Base-by-base conservation (phyloP, 73 alveolate genomes). In the Tetrahymena borealis region DNA sequence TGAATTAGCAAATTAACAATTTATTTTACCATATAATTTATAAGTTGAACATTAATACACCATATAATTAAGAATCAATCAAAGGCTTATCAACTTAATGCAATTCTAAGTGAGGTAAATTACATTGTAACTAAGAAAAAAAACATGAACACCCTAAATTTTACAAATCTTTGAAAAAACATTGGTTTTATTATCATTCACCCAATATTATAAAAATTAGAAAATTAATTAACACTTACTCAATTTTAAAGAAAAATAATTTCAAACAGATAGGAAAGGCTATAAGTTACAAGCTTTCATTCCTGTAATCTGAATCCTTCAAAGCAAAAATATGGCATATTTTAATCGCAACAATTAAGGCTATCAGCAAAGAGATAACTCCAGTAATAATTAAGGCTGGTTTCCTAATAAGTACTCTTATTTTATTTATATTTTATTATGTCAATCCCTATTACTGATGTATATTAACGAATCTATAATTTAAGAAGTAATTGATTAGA, bases 231-330 rank as follows among this genome's bases (percentile, higher is more conserved):
- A 60, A 60, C 36, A 60, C 85, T 60, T 60, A 60, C 85, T 60
- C 85, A n/a, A n/a, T 60, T 60, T 60, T 35, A 60, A 60, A 60
- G 85, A 60, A 35, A 60, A 60, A 60, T 60, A 24, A 60, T 60
- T 60, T 60, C 85, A 60, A 60, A 60, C 85, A 60, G 85, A 60
- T 60, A 60, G 85, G 85, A 60, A 60, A 60, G 85, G 85, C 85
- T 60, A 60, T 60, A 3, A 24, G n/a, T 24, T 15, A 15, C n/a
- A 60, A 60, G 85, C 85, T 60, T 35, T 60, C 28, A 60, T 60
- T 60, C 85, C 85, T 60, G n/a, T 60, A 60, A 41, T 24, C 28
- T 60, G 11, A n/a, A 24, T 60, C 85, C 1, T 10, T 60, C 28
- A 1, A 60, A 24, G n/a, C 20, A 60, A 35, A 60, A 20, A 7